phyloP scores from a whole-genome alignment of 1,284 basidiomycete species.

The Cerrena zonata region DNA sequence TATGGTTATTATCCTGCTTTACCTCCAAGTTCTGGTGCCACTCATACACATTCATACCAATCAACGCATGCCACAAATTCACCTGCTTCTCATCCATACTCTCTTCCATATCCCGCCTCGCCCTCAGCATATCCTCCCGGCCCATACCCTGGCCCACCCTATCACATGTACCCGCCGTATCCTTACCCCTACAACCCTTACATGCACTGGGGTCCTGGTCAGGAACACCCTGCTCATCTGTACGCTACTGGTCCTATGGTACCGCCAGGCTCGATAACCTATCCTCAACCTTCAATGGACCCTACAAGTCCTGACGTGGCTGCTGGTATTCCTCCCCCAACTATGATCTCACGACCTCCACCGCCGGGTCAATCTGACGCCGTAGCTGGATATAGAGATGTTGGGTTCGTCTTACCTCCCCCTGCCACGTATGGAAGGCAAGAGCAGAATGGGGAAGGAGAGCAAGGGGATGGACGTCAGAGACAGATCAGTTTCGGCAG shows the following conservation, averaged over 20 bases:
- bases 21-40: conserved; percentile 4
- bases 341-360: conserved; percentile 25
- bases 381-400: conserved; percentile 29
- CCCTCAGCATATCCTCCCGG: conserved; percentile 7
- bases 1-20: conserved; percentile 9
- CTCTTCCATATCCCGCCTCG: conserved; percentile 15
- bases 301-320: not conserved
- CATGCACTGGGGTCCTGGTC: conserved; percentile 17
- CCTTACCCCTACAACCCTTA: conserved; percentile 20
- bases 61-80: conserved; percentile 21
- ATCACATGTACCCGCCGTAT: conserved; percentile 13
- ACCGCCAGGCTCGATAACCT: not conserved
- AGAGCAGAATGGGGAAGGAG: conserved; percentile 1
- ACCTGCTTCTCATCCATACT: conserved; percentile 19
- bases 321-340: conserved; percentile 24
- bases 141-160: conserved; percentile 24
- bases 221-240: not conserved
- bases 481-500: conserved; percentile 48
- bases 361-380: conserved; percentile 29
- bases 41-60: conserved; percentile 11
- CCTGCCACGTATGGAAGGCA: conserved; percentile 6
- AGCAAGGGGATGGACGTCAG: conserved; percentile 12
- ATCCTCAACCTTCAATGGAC: not conserved
- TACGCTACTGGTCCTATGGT: not conserved
- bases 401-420: conserved; percentile 19